Conservation (phyloP, 441 rosid genomes). For the Arabidopsis hybrid region DNA sequence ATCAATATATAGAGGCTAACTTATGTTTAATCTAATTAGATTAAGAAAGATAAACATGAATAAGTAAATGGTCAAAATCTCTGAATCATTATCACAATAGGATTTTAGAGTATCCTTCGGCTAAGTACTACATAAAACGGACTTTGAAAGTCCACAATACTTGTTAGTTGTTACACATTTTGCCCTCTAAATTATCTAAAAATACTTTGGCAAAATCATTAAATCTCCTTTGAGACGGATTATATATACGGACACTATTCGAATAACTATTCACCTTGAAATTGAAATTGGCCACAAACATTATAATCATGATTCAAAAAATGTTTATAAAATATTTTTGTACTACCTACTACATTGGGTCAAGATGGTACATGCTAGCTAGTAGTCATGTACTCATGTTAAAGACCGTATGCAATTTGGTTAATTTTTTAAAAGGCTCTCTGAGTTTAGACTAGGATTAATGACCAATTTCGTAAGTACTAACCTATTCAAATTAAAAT, state of each 20-base stretch:
- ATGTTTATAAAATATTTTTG: neutral
- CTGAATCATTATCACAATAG: neutral
- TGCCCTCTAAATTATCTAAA: too few relatives aligned
- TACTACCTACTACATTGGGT: neutral
- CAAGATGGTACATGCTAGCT: neutral
- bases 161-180: too few relatives aligned
- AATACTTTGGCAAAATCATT: too few relatives aligned
- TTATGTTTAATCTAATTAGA: neutral
- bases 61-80: neutral
- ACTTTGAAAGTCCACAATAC: too few relatives aligned
- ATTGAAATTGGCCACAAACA: neutral
- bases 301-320: too few relatives aligned
- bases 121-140: too few relatives aligned
- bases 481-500: conserved; percentile 1
- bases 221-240: neutral
- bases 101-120: too few relatives aligned
- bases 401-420: neutral
- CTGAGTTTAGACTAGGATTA: neutral
- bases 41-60: neutral
- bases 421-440: neutral
- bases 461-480: neutral
- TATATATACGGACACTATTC: neutral
- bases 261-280: too few relatives aligned
- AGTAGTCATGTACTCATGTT: neutral
- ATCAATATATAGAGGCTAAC: neutral